Evolutionary conservation across 1,284 basidiomycete species (phyloP), one percentile per base, ranked within the genome.

Genomic region (Ustilago nuda): DNA sequence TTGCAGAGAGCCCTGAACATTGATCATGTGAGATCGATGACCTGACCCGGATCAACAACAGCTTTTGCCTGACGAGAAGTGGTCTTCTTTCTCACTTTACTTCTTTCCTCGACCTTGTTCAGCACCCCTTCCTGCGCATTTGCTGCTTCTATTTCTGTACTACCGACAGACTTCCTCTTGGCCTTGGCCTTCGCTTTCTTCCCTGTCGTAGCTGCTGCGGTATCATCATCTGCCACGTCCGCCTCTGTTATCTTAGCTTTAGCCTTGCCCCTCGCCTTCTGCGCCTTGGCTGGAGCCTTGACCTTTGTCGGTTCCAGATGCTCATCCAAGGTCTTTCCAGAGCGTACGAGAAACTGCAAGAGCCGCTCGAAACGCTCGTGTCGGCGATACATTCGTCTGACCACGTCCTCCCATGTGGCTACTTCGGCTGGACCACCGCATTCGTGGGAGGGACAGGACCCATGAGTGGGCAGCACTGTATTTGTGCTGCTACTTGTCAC

Each of bases 331-430:
- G 65, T 56, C 11, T 61, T 36, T 13, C 73, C 65, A 0, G 73
- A 68, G 7, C 64, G 52, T 4, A 57, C 58, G 5, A 76, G 50
- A 13, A 71, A 53, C 13, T 68, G 61, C 4, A 72, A 13, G 7
- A 76, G 48, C 2, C 73, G 73, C 23, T 64, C 65, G 46, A 71
- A 76, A 2, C 73, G 68, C 48, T 82, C 80, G 27, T 55, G 36
- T n/a, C 80, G 51, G 13, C 80, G 63, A 51, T 74, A 82, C 50
- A 66, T 61, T 8, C 54, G 50, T 57, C 79, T 50, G 3, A 81
- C 65, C 12, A 82, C 77, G 8, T 82, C 80, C 4, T 65, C 63
- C 80, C 80, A 82, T 23, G 58, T 27, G 12, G 56, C 66, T 0
- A 45, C 23, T 27, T 56, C 35, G n/a, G 12, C 32, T 8, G 1